Evolutionary conservation across 2,329 filamentous ascomycete genomes (phyloP).

Genomic region (Harringtonia aguacate): DNA sequence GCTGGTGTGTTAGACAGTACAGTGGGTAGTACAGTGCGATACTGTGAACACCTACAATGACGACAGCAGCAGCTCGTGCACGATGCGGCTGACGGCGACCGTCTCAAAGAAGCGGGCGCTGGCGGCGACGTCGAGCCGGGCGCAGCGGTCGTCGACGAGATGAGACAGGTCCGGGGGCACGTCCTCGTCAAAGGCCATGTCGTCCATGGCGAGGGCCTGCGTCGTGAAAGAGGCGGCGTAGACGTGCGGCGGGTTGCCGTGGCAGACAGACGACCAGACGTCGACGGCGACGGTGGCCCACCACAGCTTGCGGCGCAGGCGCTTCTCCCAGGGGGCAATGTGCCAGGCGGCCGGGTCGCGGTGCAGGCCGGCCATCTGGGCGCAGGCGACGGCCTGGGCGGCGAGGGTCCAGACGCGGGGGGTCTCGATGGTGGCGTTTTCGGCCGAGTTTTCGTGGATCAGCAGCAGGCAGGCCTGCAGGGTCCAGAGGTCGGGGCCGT

Average conservation of each 20-base stretch:
- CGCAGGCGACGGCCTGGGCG: slow-evolving; percentile 30
- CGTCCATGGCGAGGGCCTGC: slow-evolving; percentile 25
- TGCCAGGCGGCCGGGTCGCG: slow-evolving; percentile 30
- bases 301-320: slow-evolving; percentile 31
- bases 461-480: slow-evolving; percentile 35
- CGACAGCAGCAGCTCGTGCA: slow-evolving; percentile 19
- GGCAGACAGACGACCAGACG: slow-evolving; percentile 33
- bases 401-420: slow-evolving; percentile 32
- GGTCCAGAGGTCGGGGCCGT: slow-evolving; percentile 33
- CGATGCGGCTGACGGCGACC: slow-evolving; percentile 19
- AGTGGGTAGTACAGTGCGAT: background rate
- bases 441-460: slow-evolving; percentile 32
- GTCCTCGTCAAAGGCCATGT: slow-evolving; percentile 31
- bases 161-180: slow-evolving; percentile 22
- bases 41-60: background rate
- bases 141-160: slow-evolving; percentile 9
- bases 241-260: slow-evolving; percentile 36
- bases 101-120: slow-evolving; percentile 27
- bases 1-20: background rate
- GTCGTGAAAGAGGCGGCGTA: slow-evolving; percentile 29
- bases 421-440: slow-evolving; percentile 34
- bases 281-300: slow-evolving; percentile 32
- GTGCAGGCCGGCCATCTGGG: slow-evolving; percentile 35
- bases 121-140: slow-evolving; percentile 21
- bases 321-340: slow-evolving; percentile 30